Evolutionary conservation across 805 yeast species (phyloP).

Genomic region (Saturnispora sekii): DNA sequence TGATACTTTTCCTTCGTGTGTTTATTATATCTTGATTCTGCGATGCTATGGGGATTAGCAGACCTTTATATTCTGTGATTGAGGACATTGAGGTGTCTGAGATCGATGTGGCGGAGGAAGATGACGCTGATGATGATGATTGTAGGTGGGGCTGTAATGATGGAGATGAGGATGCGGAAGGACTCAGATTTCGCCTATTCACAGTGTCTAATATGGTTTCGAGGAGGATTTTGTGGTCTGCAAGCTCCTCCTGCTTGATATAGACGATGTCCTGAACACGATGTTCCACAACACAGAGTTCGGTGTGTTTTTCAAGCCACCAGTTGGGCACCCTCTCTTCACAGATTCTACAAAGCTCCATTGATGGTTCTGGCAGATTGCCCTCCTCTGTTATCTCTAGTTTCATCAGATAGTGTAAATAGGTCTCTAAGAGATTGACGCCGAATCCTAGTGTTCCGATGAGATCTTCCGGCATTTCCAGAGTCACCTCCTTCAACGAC

Average conservation of each 20-base stretch:
- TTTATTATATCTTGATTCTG: constrained; percentile 9
- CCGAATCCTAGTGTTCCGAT: constrained; percentile 84
- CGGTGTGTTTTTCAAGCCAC: constrained; percentile 92
- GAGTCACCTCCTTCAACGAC: constrained; percentile 48
- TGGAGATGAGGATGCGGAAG: background rate
- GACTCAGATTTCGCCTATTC: constrained; percentile 8
- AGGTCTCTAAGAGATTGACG: constrained; percentile 70
- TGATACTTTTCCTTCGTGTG: constrained; percentile 31
- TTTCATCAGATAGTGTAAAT: constrained; percentile 54
- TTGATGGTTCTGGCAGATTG: constrained; percentile 67
- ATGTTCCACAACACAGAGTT: constrained; percentile 79
- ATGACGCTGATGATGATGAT: constrained; percentile 5
- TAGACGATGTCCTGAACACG: constrained; percentile 70
- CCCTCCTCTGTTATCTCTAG: constrained; percentile 53
- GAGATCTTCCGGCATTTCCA: constrained; percentile 61
- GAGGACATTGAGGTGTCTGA: constrained; percentile 9
- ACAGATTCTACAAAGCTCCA: constrained; percentile 84
- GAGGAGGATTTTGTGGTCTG: constrained; percentile 57
- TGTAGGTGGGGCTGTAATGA: constrained; percentile 8
- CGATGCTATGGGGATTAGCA: constrained; percentile 31
- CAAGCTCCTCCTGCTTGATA: constrained; percentile 59
- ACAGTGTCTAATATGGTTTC: constrained; percentile 34
- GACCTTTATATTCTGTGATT: constrained; percentile 46
- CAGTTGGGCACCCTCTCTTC: constrained; percentile 87
- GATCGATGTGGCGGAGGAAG: constrained; percentile 19